Percentiles rank a stretch among this genome's conserved stretches.
Conservation (phyloP, 2,329 filamentous ascomycete species). For the Fusarium tanahbumbuense region DNA sequence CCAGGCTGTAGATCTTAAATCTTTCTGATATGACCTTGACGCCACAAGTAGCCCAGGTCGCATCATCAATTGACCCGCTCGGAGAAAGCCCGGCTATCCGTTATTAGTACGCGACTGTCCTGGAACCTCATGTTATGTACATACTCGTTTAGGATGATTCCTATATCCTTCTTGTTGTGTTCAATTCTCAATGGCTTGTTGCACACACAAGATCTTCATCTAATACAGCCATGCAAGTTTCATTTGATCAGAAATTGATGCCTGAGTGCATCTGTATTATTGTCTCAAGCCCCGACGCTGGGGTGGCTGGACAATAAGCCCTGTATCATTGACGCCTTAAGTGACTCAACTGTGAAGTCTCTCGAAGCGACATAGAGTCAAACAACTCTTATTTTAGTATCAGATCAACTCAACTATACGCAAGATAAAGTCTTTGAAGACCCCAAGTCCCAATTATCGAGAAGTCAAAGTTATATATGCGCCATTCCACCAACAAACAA, state of each 20-base stretch:
- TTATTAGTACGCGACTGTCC: slow-evolving; percentile 33
- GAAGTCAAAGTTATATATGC: background rate
- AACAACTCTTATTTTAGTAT: slow-evolving; percentile 24
- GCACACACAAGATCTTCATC: slow-evolving; percentile 34
- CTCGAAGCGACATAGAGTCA: slow-evolving; percentile 40
- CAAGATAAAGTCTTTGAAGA: background rate
- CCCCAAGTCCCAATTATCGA: background rate
- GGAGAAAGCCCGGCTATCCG: slow-evolving; percentile 43
- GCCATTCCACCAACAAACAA: slow-evolving; percentile 11
- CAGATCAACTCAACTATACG: slow-evolving; percentile 2
- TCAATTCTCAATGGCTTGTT: slow-evolving; percentile 30
- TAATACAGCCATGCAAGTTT: slow-evolving; percentile 40
- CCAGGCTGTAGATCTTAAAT: slow-evolving; percentile 12
- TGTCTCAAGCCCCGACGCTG: slow-evolving; percentile 64
- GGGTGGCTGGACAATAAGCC: slow-evolving; percentile 59
- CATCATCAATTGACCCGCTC: slow-evolving; percentile 43
- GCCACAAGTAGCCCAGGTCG: slow-evolving; percentile 19
- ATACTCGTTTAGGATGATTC: slow-evolving; percentile 24
- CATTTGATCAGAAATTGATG: slow-evolving; percentile 22
- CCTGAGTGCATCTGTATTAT: slow-evolving; percentile 36
- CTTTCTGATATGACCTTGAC: slow-evolving; percentile 5
- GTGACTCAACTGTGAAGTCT: slow-evolving; percentile 34
- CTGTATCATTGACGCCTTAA: slow-evolving; percentile 38
- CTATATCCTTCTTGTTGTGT: slow-evolving; percentile 21
- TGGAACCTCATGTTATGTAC: slow-evolving; percentile 13